Evolutionary conservation across 306 rosid genomes (phyloP), one percentile per base, ranked within the genome.

Genomic region (Acacia crassicarpa): DNA sequence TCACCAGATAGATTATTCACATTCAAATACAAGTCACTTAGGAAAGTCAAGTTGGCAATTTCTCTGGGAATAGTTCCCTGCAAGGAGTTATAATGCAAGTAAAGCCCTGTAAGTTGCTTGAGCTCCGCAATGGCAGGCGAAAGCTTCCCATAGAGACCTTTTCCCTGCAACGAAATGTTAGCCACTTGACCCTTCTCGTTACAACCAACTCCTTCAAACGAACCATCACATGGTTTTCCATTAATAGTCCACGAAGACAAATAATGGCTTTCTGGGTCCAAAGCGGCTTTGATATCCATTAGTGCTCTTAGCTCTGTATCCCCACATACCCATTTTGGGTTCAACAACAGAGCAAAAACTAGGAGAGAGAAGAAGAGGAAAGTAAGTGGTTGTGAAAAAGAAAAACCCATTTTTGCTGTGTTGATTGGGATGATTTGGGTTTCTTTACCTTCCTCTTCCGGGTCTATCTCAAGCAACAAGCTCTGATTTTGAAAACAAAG

Each of bases 171-270:
- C 17, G 94, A 88, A 72, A 93, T 67, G 72, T 93, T 93, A 8
- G 90, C 88, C 12, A 93, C 93, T 20, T 88, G 90, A 81, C 92
- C 93, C 80, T 68, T 81, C 72, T 72, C 92, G 65, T 90, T 86
- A 91, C 97, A 93, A 75, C 87, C 93, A 8, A 93, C 82, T 13
- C 97, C 97, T 20, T 88, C 92, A 61, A 90, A 91, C 9, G 87
- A 86, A 43, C 88, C 88, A 53, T 30, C 89, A 78, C 97, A 93
- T 5, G 88, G 93, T 81, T 87, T 59, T 59, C 92, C 89, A 82
- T 81, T 79, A 67, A 38, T 62, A 3, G 80, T 84, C 97, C 97
- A 91, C 0, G 97, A 93, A 32, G 90, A 85, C 2, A 93, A 90
- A 63, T 83, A 85, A 56, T 27, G 77, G 49, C 75, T 44, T n/a